A percentile compares a stretch with the other conserved stretches of the same genome.
Evolutionary conservation across 75 land plant genomes (phyloP).

Genomic region (Pinus tabuliformis): DNA sequence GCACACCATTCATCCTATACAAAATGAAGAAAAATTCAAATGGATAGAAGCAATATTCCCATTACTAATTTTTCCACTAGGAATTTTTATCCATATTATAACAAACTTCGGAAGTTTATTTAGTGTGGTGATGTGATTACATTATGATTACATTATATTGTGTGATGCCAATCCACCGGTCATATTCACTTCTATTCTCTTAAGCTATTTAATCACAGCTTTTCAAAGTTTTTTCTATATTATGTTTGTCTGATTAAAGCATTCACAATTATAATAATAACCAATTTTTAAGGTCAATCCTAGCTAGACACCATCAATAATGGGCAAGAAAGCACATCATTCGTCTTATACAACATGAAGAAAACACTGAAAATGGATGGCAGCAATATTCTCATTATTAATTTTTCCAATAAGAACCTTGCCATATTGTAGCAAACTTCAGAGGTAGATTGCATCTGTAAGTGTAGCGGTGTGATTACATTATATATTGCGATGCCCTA

Average conservation of each 20-base stretch:
- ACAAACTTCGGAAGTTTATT: neutral
- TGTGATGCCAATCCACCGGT: neutral
- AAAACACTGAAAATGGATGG: neutral
- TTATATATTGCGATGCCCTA: slow-evolving; percentile 10
- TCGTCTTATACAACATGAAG: neutral
- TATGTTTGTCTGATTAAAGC: neutral
- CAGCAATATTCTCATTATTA: slow-evolving; percentile 11
- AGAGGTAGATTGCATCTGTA: slow-evolving; percentile 9
- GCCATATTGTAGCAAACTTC: slow-evolving; percentile 6
- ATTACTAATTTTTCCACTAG: slow-evolving; percentile 9
- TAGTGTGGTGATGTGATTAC: neutral
- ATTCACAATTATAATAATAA: too few species aligned
- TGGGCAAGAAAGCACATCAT: neutral
- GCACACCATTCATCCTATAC: neutral
- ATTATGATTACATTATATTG: neutral
- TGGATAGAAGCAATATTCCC: neutral
- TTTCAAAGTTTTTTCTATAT: neutral
- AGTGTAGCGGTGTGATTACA: slow-evolving; percentile 4
- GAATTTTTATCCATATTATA: neutral
- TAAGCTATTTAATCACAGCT: neutral
- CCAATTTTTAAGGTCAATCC: too few species aligned
- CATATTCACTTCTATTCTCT: too few species aligned
- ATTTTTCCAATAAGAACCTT: slow-evolving; percentile 10
- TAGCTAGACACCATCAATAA: neutral
- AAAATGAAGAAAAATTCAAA: neutral